phyloP scores from a whole-genome alignment of 2,329 filamentous ascomycete genomes.

The Aurifilum marmelostoma region DNA sequence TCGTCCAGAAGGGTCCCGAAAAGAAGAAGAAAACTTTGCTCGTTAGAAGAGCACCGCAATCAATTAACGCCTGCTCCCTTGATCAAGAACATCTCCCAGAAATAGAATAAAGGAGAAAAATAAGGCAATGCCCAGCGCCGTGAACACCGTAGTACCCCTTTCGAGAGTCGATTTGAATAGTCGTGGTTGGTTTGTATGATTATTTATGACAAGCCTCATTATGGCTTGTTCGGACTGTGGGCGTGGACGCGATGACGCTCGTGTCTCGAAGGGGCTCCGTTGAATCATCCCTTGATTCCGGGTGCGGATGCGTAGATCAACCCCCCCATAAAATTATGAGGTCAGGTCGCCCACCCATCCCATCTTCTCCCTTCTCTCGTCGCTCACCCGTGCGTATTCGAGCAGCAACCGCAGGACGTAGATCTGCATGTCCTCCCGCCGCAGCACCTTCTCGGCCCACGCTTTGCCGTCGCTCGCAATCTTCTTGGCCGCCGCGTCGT shows the following conservation, averaged over 20 bases:
- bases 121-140: not conserved
- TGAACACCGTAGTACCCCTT: not conserved
- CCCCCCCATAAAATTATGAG: conserved; percentile 27
- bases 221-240: not conserved
- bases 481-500: conserved; percentile 62
- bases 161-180: not conserved
- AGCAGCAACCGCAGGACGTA: conserved; percentile 68
- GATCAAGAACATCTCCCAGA: not conserved
- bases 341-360: conserved; percentile 58
- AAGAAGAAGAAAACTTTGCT: not conserved
- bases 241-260: not conserved
- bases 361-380: conserved; percentile 55
- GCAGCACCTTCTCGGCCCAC: conserved; percentile 70
- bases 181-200: not conserved
- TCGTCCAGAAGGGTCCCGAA: not conserved
- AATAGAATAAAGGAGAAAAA: not conserved
- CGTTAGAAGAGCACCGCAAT: not conserved
- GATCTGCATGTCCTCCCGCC: conserved; percentile 74
- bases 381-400: conserved; percentile 62
- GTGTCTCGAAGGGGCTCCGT: not conserved
- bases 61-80: not conserved
- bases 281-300: conserved; percentile 1
- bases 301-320: not conserved
- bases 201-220: not conserved
- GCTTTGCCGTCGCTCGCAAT: conserved; percentile 68